Evolutionary conservation across 2,329 filamentous ascomycete genomes (phyloP).

Genomic region (Aspergillus novoparasiticus): DNA sequence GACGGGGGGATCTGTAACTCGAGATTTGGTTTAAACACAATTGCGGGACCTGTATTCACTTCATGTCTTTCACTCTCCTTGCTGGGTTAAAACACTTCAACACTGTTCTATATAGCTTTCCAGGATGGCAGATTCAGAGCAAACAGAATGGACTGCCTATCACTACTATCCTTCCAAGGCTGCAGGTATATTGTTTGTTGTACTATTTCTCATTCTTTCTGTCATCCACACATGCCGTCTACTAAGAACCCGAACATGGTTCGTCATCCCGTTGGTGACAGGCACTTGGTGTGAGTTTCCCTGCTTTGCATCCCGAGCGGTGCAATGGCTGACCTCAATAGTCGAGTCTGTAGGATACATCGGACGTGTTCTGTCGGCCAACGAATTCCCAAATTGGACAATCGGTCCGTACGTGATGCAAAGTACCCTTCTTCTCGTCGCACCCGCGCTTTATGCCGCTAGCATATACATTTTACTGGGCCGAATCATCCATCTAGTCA

Average conservation of each 20-base stretch:
- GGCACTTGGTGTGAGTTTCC: conserved; percentile 40
- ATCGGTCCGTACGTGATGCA: conserved; percentile 30
- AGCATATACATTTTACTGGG: conserved; percentile 33
- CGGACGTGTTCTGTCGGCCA: conserved; percentile 48
- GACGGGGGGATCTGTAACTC: not conserved
- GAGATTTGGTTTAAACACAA: not conserved
- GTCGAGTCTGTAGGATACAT: conserved; percentile 58
- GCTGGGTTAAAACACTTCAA: not conserved
- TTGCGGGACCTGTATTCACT: not conserved
- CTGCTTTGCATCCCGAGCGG: not conserved
- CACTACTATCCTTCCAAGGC: conserved; percentile 28
- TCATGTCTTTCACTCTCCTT: not conserved
- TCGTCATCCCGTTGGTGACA: conserved; percentile 32
- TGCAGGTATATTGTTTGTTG: conserved; percentile 27
- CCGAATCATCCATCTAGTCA: conserved; percentile 25
- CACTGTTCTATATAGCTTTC: not conserved
- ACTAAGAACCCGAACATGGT: conserved; percentile 28
- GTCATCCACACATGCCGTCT: conserved; percentile 26
- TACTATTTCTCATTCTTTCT: conserved; percentile 24
- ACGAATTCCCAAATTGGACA: conserved; percentile 32
- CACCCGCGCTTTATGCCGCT: conserved; percentile 28
- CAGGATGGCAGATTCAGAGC: conserved; percentile 1
- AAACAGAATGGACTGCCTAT: conserved; percentile 19
- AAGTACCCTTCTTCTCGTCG: conserved; percentile 29
- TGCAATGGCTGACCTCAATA: conserved; percentile 21